phyloP scores from a whole-genome alignment of 208 protist genomes.

The Crithidia sp. region DNA sequence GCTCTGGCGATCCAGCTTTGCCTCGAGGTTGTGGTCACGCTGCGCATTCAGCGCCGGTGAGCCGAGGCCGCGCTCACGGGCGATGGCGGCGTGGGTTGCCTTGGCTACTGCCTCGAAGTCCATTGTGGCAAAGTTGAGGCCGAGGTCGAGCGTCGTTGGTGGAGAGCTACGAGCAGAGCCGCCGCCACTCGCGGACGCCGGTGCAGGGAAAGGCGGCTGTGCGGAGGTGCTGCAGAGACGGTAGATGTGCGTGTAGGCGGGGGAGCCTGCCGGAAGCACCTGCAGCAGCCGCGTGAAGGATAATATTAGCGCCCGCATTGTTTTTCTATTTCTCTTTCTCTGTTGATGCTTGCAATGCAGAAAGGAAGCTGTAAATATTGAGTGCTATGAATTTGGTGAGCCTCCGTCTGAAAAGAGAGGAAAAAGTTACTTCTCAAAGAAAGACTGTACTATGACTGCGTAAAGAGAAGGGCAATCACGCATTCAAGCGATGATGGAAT shows the following conservation, averaged over 20 bases:
- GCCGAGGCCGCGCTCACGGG: slow-evolving; percentile 20
- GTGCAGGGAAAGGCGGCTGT: background rate
- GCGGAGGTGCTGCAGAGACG: slow-evolving; percentile 19
- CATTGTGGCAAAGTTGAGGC: slow-evolving; percentile 62
- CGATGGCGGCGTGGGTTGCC: slow-evolving; percentile 46
- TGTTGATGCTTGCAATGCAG: too few relatives aligned
- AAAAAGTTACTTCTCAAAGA: too few relatives aligned
- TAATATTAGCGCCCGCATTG: background rate
- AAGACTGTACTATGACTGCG: too few relatives aligned
- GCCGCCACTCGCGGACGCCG: background rate
- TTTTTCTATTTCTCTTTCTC: background rate
- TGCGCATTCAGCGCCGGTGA: background rate
- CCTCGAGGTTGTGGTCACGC: slow-evolving; percentile 12
- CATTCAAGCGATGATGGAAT: too few relatives aligned
- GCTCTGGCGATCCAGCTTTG: slow-evolving; percentile 4
- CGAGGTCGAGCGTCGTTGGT: slow-evolving; percentile 32
- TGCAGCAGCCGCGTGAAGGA: slow-evolving; percentile 1
- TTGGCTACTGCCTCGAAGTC: slow-evolving; percentile 56
- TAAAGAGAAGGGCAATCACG: too few relatives aligned
- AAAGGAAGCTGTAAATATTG: too few relatives aligned
- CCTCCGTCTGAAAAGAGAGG: too few relatives aligned
- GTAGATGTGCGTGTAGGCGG: slow-evolving; percentile 13
- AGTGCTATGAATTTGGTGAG: too few relatives aligned
- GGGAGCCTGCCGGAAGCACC: slow-evolving; percentile 4
- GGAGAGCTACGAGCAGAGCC: background rate